These are phyloP conservation scores for Cucurbita ficifolia DNA, from an alignment of 306 rosid species.

Conservation along the genomic window DNA sequence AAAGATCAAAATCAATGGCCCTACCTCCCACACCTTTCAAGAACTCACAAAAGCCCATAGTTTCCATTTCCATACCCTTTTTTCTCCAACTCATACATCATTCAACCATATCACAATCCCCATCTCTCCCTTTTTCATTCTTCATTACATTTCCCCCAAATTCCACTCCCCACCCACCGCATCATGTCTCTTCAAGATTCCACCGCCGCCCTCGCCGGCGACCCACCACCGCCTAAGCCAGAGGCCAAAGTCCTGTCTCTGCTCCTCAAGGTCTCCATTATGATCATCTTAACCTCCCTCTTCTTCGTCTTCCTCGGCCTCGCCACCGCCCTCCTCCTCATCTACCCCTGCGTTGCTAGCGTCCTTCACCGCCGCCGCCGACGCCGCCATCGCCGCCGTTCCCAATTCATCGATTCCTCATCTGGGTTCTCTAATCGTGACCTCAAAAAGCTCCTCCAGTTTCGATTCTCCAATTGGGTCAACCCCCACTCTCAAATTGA, in stretches of 20 bases:
- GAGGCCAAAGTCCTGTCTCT: constrained; percentile 40
- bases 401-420: constrained; percentile 11
- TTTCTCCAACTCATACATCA: not conserved
- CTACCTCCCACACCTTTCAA: not conserved
- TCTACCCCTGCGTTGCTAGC: constrained; percentile 48
- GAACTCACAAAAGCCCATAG: not conserved
- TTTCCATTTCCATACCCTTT: not conserved
- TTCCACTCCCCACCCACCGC: not conserved
- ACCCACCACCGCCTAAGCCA: constrained; percentile 29
- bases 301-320: constrained; percentile 67
- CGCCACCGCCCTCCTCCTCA: constrained; percentile 54
- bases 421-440: constrained; percentile 22
- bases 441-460: constrained; percentile 41
- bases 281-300: constrained; percentile 57
- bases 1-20: not conserved
- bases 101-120: not conserved
- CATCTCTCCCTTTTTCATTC: not conserved
- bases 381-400: constrained; percentile 12
- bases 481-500: constrained; percentile 18
- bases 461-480: constrained; percentile 20
- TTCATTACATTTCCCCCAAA: not conserved
- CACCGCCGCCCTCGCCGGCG: not conserved
- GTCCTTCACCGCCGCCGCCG: constrained; percentile 51
- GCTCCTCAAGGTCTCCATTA: constrained; percentile 53
- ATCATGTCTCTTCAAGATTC: not conserved